Percentiles rank a stretch among this genome's conserved stretches.
phyloP scores from a whole-genome alignment of 306 rosid genomes.

The Fragaria ananassa region DNA sequence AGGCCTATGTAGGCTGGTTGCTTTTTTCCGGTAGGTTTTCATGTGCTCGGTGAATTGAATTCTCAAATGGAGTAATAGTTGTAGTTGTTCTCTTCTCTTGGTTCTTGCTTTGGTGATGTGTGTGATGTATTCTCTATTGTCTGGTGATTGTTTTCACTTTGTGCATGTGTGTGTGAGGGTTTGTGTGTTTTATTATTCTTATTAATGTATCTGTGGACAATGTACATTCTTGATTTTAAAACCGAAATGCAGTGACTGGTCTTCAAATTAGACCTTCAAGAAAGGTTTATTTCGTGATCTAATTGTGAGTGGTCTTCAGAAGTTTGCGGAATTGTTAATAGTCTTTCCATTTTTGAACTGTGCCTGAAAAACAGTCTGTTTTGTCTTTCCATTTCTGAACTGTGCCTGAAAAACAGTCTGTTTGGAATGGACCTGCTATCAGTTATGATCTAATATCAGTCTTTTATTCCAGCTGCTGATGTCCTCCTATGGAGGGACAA shows the following conservation, averaged over 20 bases:
- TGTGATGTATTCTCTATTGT: background rate
- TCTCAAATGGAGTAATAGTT: background rate
- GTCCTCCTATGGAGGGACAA: conserved; percentile 83
- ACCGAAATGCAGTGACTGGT: background rate
- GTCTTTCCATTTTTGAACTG: background rate
- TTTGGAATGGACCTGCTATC: background rate
- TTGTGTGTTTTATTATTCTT: background rate
- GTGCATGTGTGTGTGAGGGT: background rate
- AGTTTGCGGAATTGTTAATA: background rate
- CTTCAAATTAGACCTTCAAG: background rate
- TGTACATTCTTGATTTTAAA: background rate
- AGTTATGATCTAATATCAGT: conserved; percentile 9
- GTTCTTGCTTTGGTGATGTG: background rate
- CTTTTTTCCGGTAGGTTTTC: too few relatives aligned
- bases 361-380: too few relatives aligned
- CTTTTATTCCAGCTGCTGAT: conserved; percentile 70
- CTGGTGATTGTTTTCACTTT: background rate
- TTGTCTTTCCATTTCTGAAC: background rate
- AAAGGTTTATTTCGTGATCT: background rate
- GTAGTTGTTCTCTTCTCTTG: background rate
- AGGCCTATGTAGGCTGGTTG: background rate
- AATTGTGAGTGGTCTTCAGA: background rate
- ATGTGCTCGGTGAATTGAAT: background rate
- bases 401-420: background rate
- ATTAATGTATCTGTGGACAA: background rate